These are phyloP conservation scores for Cadophora sp. DNA, from an alignment of 2,329 filamentous ascomycete species.

Conservation along the genomic window DNA sequence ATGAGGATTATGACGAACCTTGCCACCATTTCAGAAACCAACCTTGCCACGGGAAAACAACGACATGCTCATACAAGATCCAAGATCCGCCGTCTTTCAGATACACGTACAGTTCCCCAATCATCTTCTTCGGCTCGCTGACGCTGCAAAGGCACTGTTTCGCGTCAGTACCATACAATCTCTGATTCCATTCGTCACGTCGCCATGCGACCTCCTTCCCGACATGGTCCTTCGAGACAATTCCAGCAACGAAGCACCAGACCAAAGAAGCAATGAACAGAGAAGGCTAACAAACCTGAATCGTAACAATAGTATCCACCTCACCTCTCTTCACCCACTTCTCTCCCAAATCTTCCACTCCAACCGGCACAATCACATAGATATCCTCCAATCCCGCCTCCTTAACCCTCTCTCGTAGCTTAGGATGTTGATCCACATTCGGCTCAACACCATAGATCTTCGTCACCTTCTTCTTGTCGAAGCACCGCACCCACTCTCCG, in stretches of 20 bases:
- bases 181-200: neutral
- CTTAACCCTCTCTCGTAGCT: constrained; percentile 54
- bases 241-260: neutral
- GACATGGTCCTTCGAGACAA: neutral
- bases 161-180: neutral
- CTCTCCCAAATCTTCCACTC: constrained; percentile 61
- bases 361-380: constrained; percentile 68
- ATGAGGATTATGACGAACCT: constrained; percentile 31
- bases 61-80: constrained; percentile 43
- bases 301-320: constrained; percentile 40
- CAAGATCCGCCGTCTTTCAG: constrained; percentile 40
- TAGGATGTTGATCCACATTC: constrained; percentile 58
- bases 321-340: constrained; percentile 53
- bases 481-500: constrained; percentile 66
- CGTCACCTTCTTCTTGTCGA: constrained; percentile 44
- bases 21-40: constrained; percentile 36
- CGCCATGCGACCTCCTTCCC: neutral
- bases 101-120: constrained; percentile 36
- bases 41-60: constrained; percentile 33
- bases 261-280: neutral
- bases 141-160: constrained; percentile 39
- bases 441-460: constrained; percentile 70
- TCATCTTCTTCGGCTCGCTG: constrained; percentile 36
- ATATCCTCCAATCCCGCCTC: constrained; percentile 60
- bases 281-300: constrained; percentile 23